Percentiles rank a stretch among this genome's conserved stretches.
Evolutionary conservation across 768 basidiomycete species (phyloP).

Genomic region (Sarcomyxa edulis): DNA sequence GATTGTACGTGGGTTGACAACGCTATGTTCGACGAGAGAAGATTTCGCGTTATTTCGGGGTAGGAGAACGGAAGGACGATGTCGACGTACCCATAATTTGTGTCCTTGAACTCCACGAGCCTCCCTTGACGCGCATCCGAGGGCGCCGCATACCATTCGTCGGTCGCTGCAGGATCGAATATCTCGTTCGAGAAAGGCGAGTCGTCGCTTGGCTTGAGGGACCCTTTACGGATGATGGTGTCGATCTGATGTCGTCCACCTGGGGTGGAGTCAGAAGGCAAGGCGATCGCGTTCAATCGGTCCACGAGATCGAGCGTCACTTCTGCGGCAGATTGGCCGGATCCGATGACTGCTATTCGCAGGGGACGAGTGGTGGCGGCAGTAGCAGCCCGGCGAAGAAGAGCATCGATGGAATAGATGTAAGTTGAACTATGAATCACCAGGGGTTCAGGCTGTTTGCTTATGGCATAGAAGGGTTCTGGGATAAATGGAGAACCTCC

Average conservation of each 20-base stretch:
- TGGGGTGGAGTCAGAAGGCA: conserved; percentile 24
- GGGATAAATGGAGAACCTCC: conserved; percentile 45
- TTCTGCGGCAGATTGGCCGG: conserved; percentile 45
- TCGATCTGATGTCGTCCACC: conserved; percentile 39
- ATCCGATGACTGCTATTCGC: conserved; percentile 40
- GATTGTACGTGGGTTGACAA: conserved; percentile 45
- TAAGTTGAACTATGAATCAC: conserved; percentile 42
- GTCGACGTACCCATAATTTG: conserved; percentile 58
- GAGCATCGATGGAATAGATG: conserved; percentile 27
- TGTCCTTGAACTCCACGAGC: conserved; percentile 38
- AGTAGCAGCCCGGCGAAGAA: conserved; percentile 26
- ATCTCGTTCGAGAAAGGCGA: conserved; percentile 51
- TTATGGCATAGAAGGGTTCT: conserved; percentile 22
- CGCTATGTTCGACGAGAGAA: too few species aligned
- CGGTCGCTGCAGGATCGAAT: conserved; percentile 40
- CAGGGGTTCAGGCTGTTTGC: conserved; percentile 27
- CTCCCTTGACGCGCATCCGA: conserved; percentile 29
- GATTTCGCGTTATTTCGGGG: too few species aligned
- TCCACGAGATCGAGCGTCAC: conserved; percentile 38
- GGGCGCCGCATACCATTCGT: conserved; percentile 6
- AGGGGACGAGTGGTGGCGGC: conserved; percentile 20
- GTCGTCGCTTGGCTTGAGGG: conserved; percentile 46
- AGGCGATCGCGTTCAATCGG: conserved; percentile 25
- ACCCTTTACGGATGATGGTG: conserved; percentile 46
- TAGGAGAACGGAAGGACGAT: too few species aligned